Percentiles rank a stretch among this genome's conserved stretches.
Evolutionary conservation across 805 yeast species (phyloP).

Genomic region (Danielozyma ontarioensis): DNA sequence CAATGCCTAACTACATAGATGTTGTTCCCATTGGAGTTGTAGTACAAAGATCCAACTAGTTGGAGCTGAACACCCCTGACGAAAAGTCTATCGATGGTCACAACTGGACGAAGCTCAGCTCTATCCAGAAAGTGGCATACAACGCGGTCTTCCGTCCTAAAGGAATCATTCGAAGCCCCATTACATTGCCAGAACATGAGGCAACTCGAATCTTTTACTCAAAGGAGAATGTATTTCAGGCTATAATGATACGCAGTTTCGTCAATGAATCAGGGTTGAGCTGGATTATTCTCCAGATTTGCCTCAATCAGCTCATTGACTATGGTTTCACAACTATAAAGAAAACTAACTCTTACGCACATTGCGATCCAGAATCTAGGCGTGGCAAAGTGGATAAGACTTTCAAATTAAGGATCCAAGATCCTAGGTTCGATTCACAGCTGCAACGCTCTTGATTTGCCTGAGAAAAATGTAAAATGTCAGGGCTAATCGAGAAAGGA

Average conservation of each 20-base stretch:
- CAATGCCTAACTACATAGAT: too few relatives aligned
- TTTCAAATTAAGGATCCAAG: too few relatives aligned
- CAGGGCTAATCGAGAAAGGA: too few relatives aligned
- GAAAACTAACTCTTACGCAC: too few relatives aligned
- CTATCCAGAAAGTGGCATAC: constrained; percentile 6
- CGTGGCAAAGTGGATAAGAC: too few relatives aligned
- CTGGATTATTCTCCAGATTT: too few relatives aligned
- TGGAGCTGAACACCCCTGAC: constrained; percentile 4
- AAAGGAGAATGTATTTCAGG: constrained; percentile 1
- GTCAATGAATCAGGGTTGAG: constrained; percentile 7
- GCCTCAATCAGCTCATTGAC: too few relatives aligned
- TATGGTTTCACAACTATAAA: too few relatives aligned
- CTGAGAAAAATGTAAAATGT: too few relatives aligned
- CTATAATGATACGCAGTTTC: constrained; percentile 3
- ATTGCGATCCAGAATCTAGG: too few relatives aligned
- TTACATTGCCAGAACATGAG: neutral
- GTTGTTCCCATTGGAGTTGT: constrained; percentile 10
- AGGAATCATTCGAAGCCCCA: constrained; percentile 3
- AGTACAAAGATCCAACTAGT: constrained; percentile 2
- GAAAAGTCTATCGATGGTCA: constrained; percentile 6
- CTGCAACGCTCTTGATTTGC: too few relatives aligned
- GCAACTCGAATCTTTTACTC: constrained; percentile 4
- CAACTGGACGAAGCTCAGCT: constrained; percentile 1
- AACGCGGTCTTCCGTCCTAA: constrained; percentile 1
- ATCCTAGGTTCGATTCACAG: too few relatives aligned